Evolutionary conservation across 2,329 filamentous ascomycete species (phyloP), one percentile per base, ranked within the genome.

Genomic region (Colletotrichum truncatum): DNA sequence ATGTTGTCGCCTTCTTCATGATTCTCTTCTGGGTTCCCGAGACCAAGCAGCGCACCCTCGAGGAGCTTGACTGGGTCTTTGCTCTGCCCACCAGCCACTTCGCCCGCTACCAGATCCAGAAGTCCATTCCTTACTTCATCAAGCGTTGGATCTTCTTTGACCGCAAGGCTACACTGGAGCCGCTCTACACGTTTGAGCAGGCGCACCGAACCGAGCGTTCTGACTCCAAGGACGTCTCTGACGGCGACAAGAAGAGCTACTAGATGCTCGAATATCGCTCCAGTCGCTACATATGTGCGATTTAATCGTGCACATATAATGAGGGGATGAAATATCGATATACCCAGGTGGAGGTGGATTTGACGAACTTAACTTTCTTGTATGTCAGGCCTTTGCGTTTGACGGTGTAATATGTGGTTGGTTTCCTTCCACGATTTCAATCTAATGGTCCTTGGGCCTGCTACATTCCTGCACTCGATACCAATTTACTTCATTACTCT

Each of bases 21-120:
- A 87, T 89, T 41, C 87, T 88, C 73, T 76, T 87, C 23, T 83
- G 80, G 71, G 77, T 88, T 3, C 85, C 85, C 0, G 87, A 89
- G 73, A 89, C 87, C 11, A 89, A 89, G 75, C 46, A 49, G 28
- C 46, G 16, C 26, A 28, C 46, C 0, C 75, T 85, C 11, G 83
- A 84, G 68, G 83, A 85, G 74, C 72, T 80, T 4, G 79, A 80
- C 49, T 77, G 75, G 55, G 73, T 80, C 16, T 80, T 80, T 62
- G 73, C 72, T 1, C 72, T 80, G 10, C 73, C 77, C 0, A 79
- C 73, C 2, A 64, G 70, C 10, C 65, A 68, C 3, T 76, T 79
- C 53, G 69, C 72, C 5, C 62, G 68, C 0, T 80, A 80, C 38
- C 78, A 80, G 56, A 10, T 78, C 6, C 56, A 68, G 6, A 73